These are phyloP conservation scores for Diaporthe ampelina DNA, from an alignment of 2,329 filamentous ascomycete genomes.

Conservation along the genomic window DNA sequence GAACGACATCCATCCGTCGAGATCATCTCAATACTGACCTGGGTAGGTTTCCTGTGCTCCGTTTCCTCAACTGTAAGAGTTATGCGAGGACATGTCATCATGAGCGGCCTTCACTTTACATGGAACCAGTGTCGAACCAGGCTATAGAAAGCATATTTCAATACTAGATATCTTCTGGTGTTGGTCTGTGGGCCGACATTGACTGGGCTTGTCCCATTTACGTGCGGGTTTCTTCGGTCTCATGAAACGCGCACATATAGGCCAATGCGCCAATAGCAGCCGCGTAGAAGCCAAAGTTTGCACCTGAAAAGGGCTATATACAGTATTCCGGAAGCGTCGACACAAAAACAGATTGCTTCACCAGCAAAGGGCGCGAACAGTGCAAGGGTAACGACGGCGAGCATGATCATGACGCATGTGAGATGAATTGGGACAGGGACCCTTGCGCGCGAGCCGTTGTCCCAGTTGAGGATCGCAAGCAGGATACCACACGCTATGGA, in stretches of 20 bases:
- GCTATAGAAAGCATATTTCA: too few relatives aligned
- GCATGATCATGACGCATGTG: neutral
- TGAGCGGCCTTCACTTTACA: too few relatives aligned
- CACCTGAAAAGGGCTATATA: slow-evolving; percentile 14
- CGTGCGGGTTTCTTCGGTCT: neutral
- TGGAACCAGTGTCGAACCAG: too few relatives aligned
- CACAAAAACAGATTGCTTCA: slow-evolving; percentile 20
- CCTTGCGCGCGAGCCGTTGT: neutral
- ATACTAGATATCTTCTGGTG: too few relatives aligned
- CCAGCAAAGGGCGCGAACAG: neutral
- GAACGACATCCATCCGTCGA: too few relatives aligned
- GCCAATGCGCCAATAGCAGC: neutral
- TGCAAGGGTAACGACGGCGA: neutral
- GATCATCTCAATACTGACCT: too few relatives aligned
- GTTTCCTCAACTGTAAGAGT: too few relatives aligned
- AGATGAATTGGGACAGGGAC: neutral
- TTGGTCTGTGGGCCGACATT: too few relatives aligned
- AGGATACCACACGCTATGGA: slow-evolving; percentile 14
- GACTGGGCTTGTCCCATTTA: too few relatives aligned
- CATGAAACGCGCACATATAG: slow-evolving; percentile 1
- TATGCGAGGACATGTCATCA: too few relatives aligned
- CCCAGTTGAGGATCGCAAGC: neutral
- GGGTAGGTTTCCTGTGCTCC: too few relatives aligned
- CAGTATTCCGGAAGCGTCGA: neutral
- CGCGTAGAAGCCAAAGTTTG: neutral